Conservation (phyloP, 805 yeast genomes). For the Cyberlindnera euphorbiiphila region DNA sequence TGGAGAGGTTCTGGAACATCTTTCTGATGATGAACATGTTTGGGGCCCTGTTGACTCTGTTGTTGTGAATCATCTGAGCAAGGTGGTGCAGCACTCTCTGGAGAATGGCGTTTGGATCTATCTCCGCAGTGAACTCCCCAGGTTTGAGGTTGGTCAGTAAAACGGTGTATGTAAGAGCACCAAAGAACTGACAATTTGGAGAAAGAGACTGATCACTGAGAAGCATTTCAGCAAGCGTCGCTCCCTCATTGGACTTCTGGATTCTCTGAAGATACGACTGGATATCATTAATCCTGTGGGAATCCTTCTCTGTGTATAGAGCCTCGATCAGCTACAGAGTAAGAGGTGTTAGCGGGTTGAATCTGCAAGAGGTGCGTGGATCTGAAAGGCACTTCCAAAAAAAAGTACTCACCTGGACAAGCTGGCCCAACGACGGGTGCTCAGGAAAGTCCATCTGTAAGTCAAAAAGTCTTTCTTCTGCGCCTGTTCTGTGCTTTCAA, state of each 20-base stretch:
- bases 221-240: constrained; percentile 52
- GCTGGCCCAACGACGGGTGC: constrained; percentile 5
- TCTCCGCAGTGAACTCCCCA: constrained; percentile 18
- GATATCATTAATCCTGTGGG: constrained; percentile 35
- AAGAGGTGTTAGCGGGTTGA: background rate
- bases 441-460: constrained; percentile 3
- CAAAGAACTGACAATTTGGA: constrained; percentile 62
- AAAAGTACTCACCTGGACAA: constrained; percentile 4
- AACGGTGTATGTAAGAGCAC: constrained; percentile 77
- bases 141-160: constrained; percentile 35
- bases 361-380: too few relatives aligned
- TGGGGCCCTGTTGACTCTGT: constrained; percentile 10
- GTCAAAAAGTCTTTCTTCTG: too few relatives aligned
- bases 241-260: constrained; percentile 56
- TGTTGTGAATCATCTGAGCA: constrained; percentile 6
- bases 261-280: constrained; percentile 55
- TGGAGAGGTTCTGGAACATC: constrained; percentile 50
- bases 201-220: constrained; percentile 36
- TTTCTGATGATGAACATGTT: constrained; percentile 50
- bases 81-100: constrained; percentile 19
- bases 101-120: constrained; percentile 15
- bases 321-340: constrained; percentile 22
- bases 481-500: too few relatives aligned
- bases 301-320: constrained; percentile 24
- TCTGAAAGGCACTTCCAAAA: too few relatives aligned